Conservation (phyloP, 257 asterid species). For the Ajuga chamaepitys region DNA sequence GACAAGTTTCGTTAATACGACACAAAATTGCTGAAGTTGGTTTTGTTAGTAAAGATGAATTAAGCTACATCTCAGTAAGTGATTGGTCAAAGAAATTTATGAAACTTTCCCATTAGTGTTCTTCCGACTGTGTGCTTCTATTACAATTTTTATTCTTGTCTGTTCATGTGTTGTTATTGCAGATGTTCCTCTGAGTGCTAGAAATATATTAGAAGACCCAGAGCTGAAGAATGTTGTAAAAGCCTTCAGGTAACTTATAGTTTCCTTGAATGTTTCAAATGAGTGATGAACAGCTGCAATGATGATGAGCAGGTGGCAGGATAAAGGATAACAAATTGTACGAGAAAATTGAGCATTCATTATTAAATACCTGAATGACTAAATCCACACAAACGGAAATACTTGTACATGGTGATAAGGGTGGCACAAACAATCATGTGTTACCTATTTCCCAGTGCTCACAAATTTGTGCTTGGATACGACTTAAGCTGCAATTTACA, state of each 20-base stretch:
- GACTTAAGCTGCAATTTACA: background rate
- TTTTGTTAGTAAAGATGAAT: background rate
- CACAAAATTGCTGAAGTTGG: background rate
- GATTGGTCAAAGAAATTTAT: too few relatives aligned
- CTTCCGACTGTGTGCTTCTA: background rate
- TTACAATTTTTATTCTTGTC: conserved; percentile 9
- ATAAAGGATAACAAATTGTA: background rate
- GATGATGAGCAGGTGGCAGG: background rate
- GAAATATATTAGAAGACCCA: conserved; percentile 80
- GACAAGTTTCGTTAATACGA: background rate
- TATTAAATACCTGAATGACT: background rate
- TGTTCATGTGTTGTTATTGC: conserved; percentile 24
- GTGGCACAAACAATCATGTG: background rate
- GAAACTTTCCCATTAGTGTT: background rate
- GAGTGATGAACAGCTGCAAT: background rate
- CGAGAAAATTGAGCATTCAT: background rate
- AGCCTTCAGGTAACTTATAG: conserved; percentile 56
- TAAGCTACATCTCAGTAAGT: background rate
- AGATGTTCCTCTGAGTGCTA: conserved; percentile 72
- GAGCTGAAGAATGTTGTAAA: conserved; percentile 88
- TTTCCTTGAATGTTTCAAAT: background rate
- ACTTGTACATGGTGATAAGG: too few relatives aligned
- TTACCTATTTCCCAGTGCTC: background rate
- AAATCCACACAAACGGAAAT: background rate
- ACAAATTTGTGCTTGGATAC: background rate